Evolutionary conservation across 768 basidiomycete species (phyloP), one percentile per base, ranked within the genome.

Genomic region (Mycena epipterygia): DNA sequence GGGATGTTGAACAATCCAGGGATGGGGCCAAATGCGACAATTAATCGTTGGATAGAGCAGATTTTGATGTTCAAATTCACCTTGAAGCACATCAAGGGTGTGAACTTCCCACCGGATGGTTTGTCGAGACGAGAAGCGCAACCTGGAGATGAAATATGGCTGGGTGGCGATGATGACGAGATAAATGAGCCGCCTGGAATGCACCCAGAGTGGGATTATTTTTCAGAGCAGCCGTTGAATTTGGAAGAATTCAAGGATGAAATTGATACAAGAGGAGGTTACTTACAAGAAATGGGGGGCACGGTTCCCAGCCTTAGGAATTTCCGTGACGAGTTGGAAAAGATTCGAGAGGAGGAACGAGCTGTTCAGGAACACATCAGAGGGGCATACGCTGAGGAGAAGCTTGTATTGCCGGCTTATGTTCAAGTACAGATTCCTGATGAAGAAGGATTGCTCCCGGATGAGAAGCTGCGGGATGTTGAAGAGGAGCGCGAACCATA

Each of bases 41-140:
- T 84, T 5, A 84, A 84, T 56, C 55, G 80, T 3, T 85, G 83
- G 84, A 80, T 84, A 29, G 77, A 76, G 12, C 66, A 76, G 6
- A 81, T 84, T 0, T 25, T 76, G 0, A 66, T 79, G 41, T 84
- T 82, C 64, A 75, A 79, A 23, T 84, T 85, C 59, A 72, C 64
- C 0, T 52, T 85, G 0, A 61, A 70, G 13, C 83, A 84, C 63
- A 74, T 76, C 16, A 75, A 77, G 3, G 81, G 79, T 0, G 72
- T 4, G 0, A 64, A 48, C 2, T 78, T 80, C 64, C 75, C 77
- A 9, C 79, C 79, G 0, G 81, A 83, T 70, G 81, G 81, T 2
- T 61, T 84, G 5, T 84, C 82, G 1, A 41, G 79, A 30, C 42
- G 76, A 42, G 19, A 68, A 12, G 5, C 4, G 0, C 73, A 76